A percentile compares a stretch with the other conserved stretches of the same genome.
phyloP scores from a whole-genome alignment of 306 rosid species.

The Fragaria iinumae region DNA sequence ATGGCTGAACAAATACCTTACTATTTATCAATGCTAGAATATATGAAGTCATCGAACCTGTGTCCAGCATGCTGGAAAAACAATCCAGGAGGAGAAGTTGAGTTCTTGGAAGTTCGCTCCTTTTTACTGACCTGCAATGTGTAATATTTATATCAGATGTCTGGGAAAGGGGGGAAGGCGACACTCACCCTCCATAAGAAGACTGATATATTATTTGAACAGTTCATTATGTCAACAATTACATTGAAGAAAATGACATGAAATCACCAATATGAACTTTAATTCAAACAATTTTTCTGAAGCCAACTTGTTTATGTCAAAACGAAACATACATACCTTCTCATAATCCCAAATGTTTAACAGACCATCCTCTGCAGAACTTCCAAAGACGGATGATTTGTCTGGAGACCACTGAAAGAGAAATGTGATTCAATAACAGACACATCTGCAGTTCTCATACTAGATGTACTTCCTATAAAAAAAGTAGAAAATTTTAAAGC shows the following conservation, averaged over 20 bases:
- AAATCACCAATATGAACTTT: not conserved
- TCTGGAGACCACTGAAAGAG: slow-evolving; percentile 95
- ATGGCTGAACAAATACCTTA: not conserved
- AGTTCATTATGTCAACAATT: not conserved
- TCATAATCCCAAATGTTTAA: slow-evolving; percentile 95
- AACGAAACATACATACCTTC: slow-evolving; percentile 47
- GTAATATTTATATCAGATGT: not conserved
- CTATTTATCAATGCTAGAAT: not conserved
- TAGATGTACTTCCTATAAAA: not conserved
- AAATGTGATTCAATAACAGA: not conserved
- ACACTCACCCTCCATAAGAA: not conserved
- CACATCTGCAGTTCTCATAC: slow-evolving; percentile 7
- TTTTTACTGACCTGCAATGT: slow-evolving; percentile 67
- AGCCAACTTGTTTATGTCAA: not conserved
- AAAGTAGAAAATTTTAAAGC: slow-evolving; percentile 2
- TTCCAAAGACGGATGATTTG: slow-evolving; percentile 94
- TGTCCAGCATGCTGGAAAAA: slow-evolving; percentile 99
- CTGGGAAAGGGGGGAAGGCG: not conserved
- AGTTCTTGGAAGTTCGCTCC: slow-evolving; percentile 67
- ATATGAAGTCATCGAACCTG: slow-evolving; percentile 39
- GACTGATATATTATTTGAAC: not conserved
- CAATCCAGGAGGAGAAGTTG: slow-evolving; percentile 74
- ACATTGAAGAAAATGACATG: not conserved
- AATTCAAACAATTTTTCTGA: not conserved
- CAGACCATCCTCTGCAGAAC: slow-evolving; percentile 98